Percentiles rank a stretch among this genome's conserved stretches.
phyloP scores from a whole-genome alignment of 2,329 filamentous ascomycete genomes.

The Aspergillus intermedius region DNA sequence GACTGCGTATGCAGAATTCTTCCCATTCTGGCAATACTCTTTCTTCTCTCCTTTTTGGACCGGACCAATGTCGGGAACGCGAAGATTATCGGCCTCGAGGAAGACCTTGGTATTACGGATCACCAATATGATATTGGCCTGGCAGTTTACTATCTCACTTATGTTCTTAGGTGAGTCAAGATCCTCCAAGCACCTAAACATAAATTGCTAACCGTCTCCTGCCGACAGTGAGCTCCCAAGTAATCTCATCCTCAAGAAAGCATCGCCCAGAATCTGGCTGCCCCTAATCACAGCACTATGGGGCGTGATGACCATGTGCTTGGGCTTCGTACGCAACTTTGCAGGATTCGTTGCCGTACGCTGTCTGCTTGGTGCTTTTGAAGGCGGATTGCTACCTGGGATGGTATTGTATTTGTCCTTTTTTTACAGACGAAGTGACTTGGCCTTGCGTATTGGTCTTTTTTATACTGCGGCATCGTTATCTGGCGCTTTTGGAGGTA shows the following conservation, averaged over 20 bases:
- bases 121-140: conserved; percentile 60
- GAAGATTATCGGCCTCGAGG: conserved; percentile 57
- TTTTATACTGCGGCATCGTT: conserved; percentile 63
- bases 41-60: conserved; percentile 60
- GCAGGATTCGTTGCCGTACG: conserved; percentile 56
- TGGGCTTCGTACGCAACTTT: conserved; percentile 33
- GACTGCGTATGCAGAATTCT: conserved; percentile 48
- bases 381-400: conserved; percentile 60
- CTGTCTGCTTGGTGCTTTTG: conserved; percentile 56
- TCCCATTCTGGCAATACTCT: conserved; percentile 57
- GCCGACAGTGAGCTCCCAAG: conserved; percentile 54
- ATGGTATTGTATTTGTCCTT: conserved; percentile 61
- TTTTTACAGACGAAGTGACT: conserved; percentile 55
- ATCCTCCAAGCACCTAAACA: not conserved
- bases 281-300: conserved; percentile 51
- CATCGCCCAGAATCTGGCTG: conserved; percentile 56
- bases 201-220: conserved; percentile 1
- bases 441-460: conserved; percentile 58
- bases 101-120: conserved; percentile 52
- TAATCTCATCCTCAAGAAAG: conserved; percentile 57
- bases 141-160: conserved; percentile 55
- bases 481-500: conserved; percentile 58
- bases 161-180: conserved; percentile 49
- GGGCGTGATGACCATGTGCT: conserved; percentile 49
- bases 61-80: conserved; percentile 70